Percentiles rank a stretch among this genome's conserved stretches.
Conservation (phyloP, 352 stramenopile genomes). For the Globisporangium takayamanum region DNA sequence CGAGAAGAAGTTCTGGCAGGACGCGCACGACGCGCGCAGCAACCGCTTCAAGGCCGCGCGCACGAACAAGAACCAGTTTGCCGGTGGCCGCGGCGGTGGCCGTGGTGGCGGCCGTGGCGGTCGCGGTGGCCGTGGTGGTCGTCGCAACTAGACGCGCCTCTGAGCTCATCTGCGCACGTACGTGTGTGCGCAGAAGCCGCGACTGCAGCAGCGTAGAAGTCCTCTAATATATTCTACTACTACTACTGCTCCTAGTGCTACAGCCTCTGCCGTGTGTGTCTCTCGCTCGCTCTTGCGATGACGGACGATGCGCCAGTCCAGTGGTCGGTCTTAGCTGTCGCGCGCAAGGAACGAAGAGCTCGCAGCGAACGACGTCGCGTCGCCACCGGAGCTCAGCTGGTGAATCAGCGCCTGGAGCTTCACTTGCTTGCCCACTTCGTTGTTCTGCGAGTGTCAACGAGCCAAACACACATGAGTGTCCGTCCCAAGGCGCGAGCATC, state of each 20-base stretch:
- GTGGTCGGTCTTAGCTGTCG: constrained; percentile 29
- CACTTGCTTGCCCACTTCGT: constrained; percentile 73
- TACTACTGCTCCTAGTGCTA: not conserved
- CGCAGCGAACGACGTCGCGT: constrained; percentile 36
- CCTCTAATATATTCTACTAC: constrained; percentile 27
- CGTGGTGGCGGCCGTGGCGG: constrained; percentile 36
- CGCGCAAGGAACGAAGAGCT: constrained; percentile 48
- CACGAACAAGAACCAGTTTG: constrained; percentile 61
- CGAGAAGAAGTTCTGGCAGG: constrained; percentile 84
- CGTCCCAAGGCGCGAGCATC: not conserved
- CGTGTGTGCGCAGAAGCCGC: not conserved
- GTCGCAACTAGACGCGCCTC: constrained; percentile 15
- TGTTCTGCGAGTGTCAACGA: constrained; percentile 26
- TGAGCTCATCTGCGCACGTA: not conserved
- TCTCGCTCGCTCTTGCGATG: not conserved
- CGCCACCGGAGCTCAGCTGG: constrained; percentile 65
- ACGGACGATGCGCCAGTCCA: too few relatives aligned
- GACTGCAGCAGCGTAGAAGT: constrained; percentile 6
- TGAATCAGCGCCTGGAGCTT: constrained; percentile 82
- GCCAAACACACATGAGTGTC: not conserved
- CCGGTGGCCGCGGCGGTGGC: constrained; percentile 24
- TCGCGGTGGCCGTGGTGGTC: constrained; percentile 25
- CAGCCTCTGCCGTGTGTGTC: not conserved
- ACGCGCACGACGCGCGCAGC: constrained; percentile 56
- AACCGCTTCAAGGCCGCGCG: constrained; percentile 78